phyloP scores from a whole-genome alignment of 2,329 filamentous ascomycete genomes.

The Penicillium sp. region DNA sequence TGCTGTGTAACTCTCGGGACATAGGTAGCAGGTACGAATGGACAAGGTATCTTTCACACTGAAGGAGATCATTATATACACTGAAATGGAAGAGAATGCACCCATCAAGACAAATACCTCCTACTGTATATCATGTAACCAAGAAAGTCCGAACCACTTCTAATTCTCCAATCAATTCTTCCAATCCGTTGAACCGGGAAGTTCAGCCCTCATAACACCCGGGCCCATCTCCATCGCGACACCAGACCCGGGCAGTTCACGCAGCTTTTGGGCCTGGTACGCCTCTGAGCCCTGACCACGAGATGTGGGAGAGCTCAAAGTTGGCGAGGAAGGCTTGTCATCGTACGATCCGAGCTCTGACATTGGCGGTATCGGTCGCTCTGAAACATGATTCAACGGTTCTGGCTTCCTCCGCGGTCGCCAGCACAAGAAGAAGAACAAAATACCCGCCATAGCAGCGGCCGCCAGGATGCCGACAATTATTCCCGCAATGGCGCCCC shows the following conservation, averaged over 20 bases:
- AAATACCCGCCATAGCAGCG: not conserved
- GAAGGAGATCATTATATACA: not conserved
- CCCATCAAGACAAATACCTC: not conserved
- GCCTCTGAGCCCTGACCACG: not conserved
- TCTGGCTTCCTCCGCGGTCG: not conserved
- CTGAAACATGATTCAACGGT: not conserved
- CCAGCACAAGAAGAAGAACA: conserved; percentile 6
- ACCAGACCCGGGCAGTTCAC: not conserved
- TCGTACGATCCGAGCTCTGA: not conserved
- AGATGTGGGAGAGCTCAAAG: not conserved
- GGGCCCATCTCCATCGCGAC: not conserved
- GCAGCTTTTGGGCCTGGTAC: not conserved
- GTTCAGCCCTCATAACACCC: not conserved
- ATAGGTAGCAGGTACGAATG: not conserved
- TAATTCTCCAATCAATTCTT: not conserved
- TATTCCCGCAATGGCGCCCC: conserved; percentile 8
- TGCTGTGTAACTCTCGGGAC: not conserved
- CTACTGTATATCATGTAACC: not conserved
- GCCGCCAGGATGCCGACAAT: conserved; percentile 4
- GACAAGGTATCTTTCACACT: not conserved
- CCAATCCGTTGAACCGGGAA: not conserved
- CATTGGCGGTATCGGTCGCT: not conserved
- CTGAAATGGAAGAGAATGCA: not conserved
- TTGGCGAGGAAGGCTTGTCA: not conserved
- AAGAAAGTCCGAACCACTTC: not conserved